These are phyloP conservation scores for Geosmithia morbida DNA, from an alignment of 2,329 filamentous ascomycete species.

Conservation along the genomic window DNA sequence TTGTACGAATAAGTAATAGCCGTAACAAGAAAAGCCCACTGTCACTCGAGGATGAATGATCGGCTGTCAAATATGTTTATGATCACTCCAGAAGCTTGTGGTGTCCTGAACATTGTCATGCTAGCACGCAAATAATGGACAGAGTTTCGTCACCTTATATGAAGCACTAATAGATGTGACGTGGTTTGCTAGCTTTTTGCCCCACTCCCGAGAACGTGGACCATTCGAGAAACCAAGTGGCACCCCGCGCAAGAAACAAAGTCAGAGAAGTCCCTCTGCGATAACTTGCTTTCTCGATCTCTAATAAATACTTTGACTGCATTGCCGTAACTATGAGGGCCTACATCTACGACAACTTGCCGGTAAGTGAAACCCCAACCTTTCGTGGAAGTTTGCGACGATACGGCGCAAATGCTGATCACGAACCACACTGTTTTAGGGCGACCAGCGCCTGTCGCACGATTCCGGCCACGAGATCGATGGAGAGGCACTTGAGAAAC, in stretches of 20 bases:
- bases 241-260: neutral
- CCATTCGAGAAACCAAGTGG: neutral
- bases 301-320: neutral
- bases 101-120: neutral
- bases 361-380: slow-evolving; percentile 24
- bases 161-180: neutral
- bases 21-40: too few relatives aligned
- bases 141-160: neutral
- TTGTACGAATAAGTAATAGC: too few relatives aligned
- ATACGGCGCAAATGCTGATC: neutral
- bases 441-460: slow-evolving; percentile 85
- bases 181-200: neutral
- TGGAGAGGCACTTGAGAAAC: slow-evolving; percentile 47
- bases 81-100: neutral
- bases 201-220: neutral
- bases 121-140: neutral
- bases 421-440: slow-evolving; percentile 31
- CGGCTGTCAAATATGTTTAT: too few relatives aligned
- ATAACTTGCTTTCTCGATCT: neutral
- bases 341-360: slow-evolving; percentile 41
- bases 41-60: too few relatives aligned
- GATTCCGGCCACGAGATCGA: slow-evolving; percentile 64
- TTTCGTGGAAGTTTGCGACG: neutral
- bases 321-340: slow-evolving; percentile 31
- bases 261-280: neutral